A percentile compares a stretch with the other conserved stretches of the same genome.
phyloP scores from a whole-genome alignment of 2,329 filamentous ascomycete species.

The Ophiostoma quercus region DNA sequence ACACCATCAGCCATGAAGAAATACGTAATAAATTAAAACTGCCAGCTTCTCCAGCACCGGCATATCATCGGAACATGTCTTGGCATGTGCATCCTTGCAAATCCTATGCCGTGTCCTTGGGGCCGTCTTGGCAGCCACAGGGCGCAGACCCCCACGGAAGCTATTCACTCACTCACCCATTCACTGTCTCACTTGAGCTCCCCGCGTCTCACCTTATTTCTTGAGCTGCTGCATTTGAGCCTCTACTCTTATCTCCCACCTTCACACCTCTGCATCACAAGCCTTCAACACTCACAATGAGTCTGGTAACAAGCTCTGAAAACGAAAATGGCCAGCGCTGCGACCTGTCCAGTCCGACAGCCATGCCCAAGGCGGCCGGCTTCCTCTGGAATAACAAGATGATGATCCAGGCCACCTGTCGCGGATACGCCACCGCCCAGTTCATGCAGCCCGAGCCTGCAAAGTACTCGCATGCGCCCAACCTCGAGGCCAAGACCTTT shows the following conservation, averaged over 20 bases:
- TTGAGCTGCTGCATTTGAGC: neutral
- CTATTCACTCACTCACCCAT: neutral
- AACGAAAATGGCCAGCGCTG: constrained; percentile 45
- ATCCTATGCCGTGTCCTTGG: neutral
- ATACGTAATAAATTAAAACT: no score
- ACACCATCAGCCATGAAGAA: neutral
- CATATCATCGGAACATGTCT: neutral
- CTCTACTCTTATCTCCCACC: neutral
- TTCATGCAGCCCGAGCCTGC: constrained; percentile 58
- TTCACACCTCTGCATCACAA: neutral
- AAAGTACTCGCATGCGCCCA: constrained; percentile 55
- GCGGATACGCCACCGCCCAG: constrained; percentile 53
- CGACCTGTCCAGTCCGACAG: constrained; percentile 51
- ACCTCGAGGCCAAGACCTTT: constrained; percentile 54
- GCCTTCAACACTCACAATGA: neutral
- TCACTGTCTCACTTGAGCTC: neutral
- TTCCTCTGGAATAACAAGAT: constrained; percentile 58
- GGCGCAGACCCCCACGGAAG: neutral
- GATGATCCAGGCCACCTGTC: constrained; percentile 57
- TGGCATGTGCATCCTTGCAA: neutral
- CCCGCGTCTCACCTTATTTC: neutral
- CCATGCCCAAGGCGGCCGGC: constrained; percentile 50
- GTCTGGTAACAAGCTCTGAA: neutral
- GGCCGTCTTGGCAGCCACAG: neutral
- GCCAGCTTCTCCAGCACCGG: neutral